These are phyloP conservation scores for Exobasidium cylindrosporum DNA, from an alignment of 1,284 basidiomycete species.

Conservation along the genomic window DNA sequence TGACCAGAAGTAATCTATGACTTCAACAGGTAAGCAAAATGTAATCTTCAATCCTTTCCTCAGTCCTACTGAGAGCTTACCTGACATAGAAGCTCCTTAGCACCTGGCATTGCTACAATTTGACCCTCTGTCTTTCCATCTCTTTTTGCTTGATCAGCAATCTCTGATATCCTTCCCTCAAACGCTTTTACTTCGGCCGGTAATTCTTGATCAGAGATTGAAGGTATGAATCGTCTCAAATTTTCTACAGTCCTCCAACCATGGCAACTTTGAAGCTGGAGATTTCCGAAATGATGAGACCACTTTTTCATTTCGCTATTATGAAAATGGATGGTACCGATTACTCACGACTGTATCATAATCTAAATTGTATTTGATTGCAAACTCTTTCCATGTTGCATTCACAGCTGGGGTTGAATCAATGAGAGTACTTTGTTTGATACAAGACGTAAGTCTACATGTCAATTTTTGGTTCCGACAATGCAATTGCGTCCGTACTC, in stretches of 20 bases:
- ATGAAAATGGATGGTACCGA: too few relatives aligned
- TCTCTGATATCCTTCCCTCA: slow-evolving; percentile 47
- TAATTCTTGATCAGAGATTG: slow-evolving; percentile 35
- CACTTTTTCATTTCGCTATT: too few relatives aligned
- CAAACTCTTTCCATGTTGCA: slow-evolving; percentile 47
- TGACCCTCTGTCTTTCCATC: slow-evolving; percentile 27
- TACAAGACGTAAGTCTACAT: too few relatives aligned
- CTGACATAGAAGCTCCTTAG: slow-evolving; percentile 37
- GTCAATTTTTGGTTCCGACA: too few relatives aligned
- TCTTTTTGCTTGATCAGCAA: slow-evolving; percentile 32
- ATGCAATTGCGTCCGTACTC: too few relatives aligned
- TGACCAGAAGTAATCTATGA: slow-evolving; percentile 2
- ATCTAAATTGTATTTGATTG: slow-evolving; percentile 47
- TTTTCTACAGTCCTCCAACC: slow-evolving; percentile 53
- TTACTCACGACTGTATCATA: slow-evolving; percentile 33
- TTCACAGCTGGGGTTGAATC: slow-evolving; percentile 53
- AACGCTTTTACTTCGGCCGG: slow-evolving; percentile 40
- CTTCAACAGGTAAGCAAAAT: not conserved
- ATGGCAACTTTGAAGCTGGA: slow-evolving; percentile 40
- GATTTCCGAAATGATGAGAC: too few relatives aligned
- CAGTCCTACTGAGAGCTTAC: slow-evolving; percentile 23
- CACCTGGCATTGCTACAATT: slow-evolving; percentile 53
- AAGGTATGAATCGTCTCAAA: slow-evolving; percentile 44
- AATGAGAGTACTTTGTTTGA: slow-evolving; percentile 47
- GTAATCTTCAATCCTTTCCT: too few relatives aligned